Conservation (phyloP, 2,329 filamentous ascomycete species). For the Colletotrichum nymphaeae region DNA sequence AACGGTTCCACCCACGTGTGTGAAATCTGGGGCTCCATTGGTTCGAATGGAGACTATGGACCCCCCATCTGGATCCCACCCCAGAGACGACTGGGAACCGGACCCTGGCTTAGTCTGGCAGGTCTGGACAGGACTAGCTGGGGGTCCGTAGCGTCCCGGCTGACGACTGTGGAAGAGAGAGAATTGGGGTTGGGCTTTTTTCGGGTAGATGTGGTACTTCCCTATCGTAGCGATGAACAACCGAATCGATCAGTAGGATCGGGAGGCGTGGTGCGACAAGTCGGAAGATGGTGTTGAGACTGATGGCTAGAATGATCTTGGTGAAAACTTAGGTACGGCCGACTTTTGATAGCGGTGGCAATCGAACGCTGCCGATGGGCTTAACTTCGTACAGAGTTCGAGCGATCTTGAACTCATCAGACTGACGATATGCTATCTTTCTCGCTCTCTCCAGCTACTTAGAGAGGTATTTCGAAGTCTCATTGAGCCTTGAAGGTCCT, state of each 20-base stretch:
- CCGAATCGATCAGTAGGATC: background rate
- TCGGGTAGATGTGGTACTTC: background rate
- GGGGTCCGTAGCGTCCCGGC: too few species aligned
- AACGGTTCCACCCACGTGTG: slow-evolving; percentile 29
- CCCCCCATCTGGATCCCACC: slow-evolving; percentile 11
- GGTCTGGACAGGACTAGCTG: slow-evolving; percentile 11
- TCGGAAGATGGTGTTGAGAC: background rate
- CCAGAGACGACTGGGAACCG: background rate
- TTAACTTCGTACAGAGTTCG: background rate
- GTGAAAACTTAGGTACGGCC: background rate
- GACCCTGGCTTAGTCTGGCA: slow-evolving; percentile 10
- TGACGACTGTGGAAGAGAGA: too few species aligned
- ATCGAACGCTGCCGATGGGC: background rate
- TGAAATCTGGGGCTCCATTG: slow-evolving; percentile 29
- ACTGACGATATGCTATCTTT: background rate
- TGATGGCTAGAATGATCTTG: background rate
- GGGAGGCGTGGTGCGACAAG: background rate
- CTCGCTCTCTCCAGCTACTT: background rate
- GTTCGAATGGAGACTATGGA: background rate
- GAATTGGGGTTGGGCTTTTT: too few species aligned
- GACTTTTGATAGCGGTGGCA: background rate
- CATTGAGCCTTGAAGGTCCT: background rate
- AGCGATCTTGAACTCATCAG: background rate
- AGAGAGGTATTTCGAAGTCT: background rate
- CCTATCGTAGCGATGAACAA: background rate